Percentiles rank a stretch among this genome's conserved stretches.
Conservation (phyloP, 495 filamentous ascomycete species). For the Cercophora newfieldiana region DNA sequence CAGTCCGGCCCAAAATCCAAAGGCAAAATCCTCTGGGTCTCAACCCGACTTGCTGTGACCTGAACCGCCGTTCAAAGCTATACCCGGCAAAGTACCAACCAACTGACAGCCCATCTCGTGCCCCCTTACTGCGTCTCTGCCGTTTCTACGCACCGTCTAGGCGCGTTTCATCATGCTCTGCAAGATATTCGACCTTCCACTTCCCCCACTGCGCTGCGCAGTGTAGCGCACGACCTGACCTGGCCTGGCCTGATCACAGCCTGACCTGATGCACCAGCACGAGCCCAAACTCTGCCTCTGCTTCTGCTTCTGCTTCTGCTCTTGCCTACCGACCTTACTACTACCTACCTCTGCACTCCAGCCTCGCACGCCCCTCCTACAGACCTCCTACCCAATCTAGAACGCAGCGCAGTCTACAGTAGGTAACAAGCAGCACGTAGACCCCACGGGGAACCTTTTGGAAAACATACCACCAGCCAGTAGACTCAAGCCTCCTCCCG, state of each 20-base stretch:
- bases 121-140: no score
- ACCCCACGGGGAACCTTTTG: neutral
- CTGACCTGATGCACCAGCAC: neutral
- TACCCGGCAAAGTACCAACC: neutral
- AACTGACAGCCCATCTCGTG: neutral
- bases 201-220: neutral
- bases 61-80: neutral
- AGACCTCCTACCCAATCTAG: no score
- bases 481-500: neutral
- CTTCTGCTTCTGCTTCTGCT: neutral
- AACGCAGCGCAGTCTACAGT: no score
- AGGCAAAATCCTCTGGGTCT: neutral
- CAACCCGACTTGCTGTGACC: no score
- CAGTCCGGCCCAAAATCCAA: neutral
- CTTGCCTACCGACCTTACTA: no score
- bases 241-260: no score
- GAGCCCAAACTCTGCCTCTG: neutral
- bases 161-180: conserved; percentile 3
- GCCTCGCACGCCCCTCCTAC: no score
- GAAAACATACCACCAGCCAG: neutral
- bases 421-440: no score
- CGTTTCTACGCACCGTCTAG: neutral
- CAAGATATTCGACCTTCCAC: conserved; percentile 2
- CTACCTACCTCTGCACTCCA: no score
- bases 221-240: no score